Percentiles rank a stretch among this genome's conserved stretches.
phyloP scores from a whole-genome alignment of 1,139 yeast genomes.

The Petasospora rhodanensis region DNA sequence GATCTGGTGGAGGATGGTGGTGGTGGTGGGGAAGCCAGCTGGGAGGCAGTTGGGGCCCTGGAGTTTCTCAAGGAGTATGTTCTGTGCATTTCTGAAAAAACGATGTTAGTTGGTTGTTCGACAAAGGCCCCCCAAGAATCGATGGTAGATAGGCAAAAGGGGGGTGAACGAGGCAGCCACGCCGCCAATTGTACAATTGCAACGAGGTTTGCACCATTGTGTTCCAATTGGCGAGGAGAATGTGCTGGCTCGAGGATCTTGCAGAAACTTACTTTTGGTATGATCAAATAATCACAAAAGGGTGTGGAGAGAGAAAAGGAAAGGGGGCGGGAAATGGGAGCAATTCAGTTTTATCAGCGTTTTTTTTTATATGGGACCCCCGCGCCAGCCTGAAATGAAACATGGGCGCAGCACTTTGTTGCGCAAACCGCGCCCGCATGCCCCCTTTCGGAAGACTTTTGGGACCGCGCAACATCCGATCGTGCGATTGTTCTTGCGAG shows the following conservation, averaged over 20 bases:
- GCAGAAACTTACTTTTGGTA: not conserved
- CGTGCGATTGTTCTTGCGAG: too few species aligned
- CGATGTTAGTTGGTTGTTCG: not conserved
- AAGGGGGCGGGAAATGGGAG: too few species aligned
- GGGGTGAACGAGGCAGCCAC: not conserved
- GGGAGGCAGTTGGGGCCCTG: conserved; percentile 96
- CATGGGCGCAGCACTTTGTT: too few species aligned
- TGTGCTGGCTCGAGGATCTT: too few species aligned
- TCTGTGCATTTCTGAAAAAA: conserved; percentile 74
- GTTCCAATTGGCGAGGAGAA: too few species aligned
- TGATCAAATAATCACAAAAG: not conserved
- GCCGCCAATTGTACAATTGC: too few species aligned
- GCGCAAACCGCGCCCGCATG: too few species aligned
- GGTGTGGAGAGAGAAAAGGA: conserved; percentile 1
- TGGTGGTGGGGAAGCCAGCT: conserved; percentile 90
- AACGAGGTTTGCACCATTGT: too few species aligned
- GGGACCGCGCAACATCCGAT: too few species aligned
- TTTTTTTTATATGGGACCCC: too few species aligned
- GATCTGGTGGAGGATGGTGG: conserved; percentile 86
- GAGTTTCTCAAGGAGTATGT: conserved; percentile 93
- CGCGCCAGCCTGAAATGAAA: conserved; percentile 1
- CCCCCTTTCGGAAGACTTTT: too few species aligned
- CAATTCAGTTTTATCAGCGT: conserved; percentile 1
- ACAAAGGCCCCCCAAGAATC: too few species aligned
- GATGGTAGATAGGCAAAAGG: not conserved